These are phyloP conservation scores for Mortierella sp. DNA, from an alignment of 371 early-diverging fungal genomes.

Conservation along the genomic window DNA sequence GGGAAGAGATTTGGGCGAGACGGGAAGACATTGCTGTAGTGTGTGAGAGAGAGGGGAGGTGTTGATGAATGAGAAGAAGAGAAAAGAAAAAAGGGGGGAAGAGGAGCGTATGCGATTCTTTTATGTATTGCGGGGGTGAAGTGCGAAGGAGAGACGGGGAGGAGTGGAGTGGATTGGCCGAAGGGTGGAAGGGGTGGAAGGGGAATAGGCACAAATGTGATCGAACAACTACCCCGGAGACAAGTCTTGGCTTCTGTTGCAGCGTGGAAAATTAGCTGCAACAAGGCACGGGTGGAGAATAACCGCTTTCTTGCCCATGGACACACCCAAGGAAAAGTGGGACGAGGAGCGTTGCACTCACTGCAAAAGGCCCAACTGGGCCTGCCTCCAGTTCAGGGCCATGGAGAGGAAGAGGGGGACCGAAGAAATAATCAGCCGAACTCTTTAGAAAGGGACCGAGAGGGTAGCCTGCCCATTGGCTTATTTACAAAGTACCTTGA, in stretches of 20 bases:
- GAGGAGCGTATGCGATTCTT: too few relatives aligned
- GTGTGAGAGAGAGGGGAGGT: background rate
- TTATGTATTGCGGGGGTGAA: slow-evolving; percentile 12
- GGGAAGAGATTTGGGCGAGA: slow-evolving; percentile 80
- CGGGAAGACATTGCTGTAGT: slow-evolving; percentile 69
- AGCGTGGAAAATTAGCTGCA: background rate
- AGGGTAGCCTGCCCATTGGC: slow-evolving; percentile 8
- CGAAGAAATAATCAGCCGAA: slow-evolving; percentile 17
- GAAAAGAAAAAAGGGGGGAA: background rate
- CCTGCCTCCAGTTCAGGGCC: background rate
- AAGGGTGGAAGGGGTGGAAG: background rate
- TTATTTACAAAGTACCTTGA: background rate
- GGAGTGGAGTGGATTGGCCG: background rate
- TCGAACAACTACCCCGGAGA: slow-evolving; percentile 15
- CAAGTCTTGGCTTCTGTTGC: background rate
- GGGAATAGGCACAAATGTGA: background rate
- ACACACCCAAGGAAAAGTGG: background rate
- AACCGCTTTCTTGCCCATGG: slow-evolving; percentile 21
- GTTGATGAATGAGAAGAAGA: slow-evolving; percentile 16
- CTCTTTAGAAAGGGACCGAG: background rate
- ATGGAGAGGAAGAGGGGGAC: background rate
- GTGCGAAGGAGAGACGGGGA: slow-evolving; percentile 1
- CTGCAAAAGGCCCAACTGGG: too few relatives aligned
- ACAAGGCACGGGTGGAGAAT: background rate
- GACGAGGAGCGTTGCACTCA: background rate